Percentiles rank a stretch among this genome's conserved stretches.
Conservation (phyloP, 139 green algal genomes). For the Coelastrella sp. region DNA sequence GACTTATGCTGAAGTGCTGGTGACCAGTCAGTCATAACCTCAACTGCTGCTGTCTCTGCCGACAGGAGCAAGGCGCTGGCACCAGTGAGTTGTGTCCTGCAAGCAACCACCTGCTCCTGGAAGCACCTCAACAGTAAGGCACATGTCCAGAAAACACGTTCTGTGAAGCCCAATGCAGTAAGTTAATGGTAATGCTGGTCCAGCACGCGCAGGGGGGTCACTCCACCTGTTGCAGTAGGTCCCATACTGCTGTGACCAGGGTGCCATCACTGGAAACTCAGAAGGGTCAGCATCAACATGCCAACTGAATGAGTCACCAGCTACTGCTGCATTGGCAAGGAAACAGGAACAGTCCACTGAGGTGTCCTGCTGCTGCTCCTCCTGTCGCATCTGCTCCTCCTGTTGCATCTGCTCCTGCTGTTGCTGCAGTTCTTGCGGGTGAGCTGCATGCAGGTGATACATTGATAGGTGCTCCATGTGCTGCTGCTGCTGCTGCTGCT, state of each 20-base stretch:
- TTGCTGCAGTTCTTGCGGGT: not conserved
- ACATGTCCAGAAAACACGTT: too few species aligned
- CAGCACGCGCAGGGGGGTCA: not conserved
- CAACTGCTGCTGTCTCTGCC: too few species aligned
- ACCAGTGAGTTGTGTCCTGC: too few species aligned
- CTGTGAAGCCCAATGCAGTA: too few species aligned
- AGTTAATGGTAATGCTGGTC: too few species aligned
- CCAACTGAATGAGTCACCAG: slow-evolving; percentile 78
- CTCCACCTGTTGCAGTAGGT: slow-evolving; percentile 80
- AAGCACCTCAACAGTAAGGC: too few species aligned
- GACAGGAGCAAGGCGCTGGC: too few species aligned
- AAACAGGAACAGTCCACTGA: slow-evolving; percentile 71
- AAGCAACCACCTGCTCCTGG: too few species aligned
- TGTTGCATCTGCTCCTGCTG: slow-evolving; percentile 27
- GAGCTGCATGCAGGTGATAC: not conserved
- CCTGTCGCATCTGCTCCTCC: slow-evolving; percentile 24
- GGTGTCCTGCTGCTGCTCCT: not conserved
- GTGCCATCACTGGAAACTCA: slow-evolving; percentile 63
- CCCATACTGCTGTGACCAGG: slow-evolving; percentile 68
- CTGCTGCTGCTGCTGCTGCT: slow-evolving; percentile 1
- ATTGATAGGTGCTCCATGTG: not conserved
- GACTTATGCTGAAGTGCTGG: too few species aligned
- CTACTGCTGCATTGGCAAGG: slow-evolving; percentile 86
- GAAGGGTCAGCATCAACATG: slow-evolving; percentile 91
- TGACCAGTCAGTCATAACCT: too few species aligned